Evolutionary conservation across 306 rosid species (phyloP).

Genomic region (Myrica gale): DNA sequence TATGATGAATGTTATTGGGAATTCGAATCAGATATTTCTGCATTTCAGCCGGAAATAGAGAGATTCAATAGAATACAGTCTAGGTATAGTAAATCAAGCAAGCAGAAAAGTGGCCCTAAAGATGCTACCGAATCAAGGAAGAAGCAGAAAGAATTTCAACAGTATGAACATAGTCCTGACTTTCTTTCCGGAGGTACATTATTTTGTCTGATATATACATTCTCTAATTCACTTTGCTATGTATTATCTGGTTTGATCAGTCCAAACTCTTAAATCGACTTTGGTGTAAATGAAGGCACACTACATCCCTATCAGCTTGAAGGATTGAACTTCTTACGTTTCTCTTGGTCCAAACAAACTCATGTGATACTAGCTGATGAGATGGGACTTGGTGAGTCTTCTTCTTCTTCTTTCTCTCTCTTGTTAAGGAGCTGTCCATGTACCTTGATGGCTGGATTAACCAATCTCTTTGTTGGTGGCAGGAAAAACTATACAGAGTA

Average conservation of each 20-base stretch:
- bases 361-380: constrained; percentile 99
- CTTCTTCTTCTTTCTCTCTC: constrained; percentile 22
- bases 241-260: constrained; percentile 23
- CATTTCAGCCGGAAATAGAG: constrained; percentile 93
- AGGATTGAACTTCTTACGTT: constrained; percentile 94
- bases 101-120: constrained; percentile 54
- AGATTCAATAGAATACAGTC: constrained; percentile 72
- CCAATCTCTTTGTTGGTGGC: constrained; percentile 30
- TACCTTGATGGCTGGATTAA: constrained; percentile 27
- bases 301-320: constrained; percentile 99
- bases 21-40: constrained; percentile 77
- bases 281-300: constrained; percentile 55
- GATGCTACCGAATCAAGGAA: constrained; percentile 60
- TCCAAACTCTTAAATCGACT: constrained; percentile 28
- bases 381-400: constrained; percentile 92
- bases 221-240: constrained; percentile 25
- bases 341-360: constrained; percentile 98
- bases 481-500: constrained; percentile 99
- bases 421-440: constrained; percentile 12
- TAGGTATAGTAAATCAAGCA: constrained; percentile 55
- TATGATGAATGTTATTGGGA: constrained; percentile 98
- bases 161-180: constrained; percentile 73
- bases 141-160: constrained; percentile 91
- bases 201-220: constrained; percentile 20
- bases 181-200: constrained; percentile 77